Evolutionary conservation across 352 stramenopile genomes (phyloP), one percentile per base, ranked within the genome.

Genomic region (Globisporangium parvum): DNA sequence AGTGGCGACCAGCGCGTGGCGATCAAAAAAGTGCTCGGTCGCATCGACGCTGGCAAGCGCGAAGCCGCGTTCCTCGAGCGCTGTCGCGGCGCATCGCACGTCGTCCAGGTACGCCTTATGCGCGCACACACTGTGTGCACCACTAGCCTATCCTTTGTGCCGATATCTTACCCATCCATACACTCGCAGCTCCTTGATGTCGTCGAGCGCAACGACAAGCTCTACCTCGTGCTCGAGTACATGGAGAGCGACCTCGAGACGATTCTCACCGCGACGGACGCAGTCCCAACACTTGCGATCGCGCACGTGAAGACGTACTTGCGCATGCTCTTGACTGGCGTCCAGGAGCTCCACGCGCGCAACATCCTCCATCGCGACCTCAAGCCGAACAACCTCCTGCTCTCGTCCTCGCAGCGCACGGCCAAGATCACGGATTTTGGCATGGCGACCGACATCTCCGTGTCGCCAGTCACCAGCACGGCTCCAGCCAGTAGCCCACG

Each of bases 341-440:
- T 93, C 20, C 41, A 69, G 21, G 70, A 91, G 59, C 71, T 90
- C 18, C 79, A 91, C 45, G 35, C 51, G 8, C 66, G 71, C 3
- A 56, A 71, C 15, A 81, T 93, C 45, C 44, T 93, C 18, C 83
- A 93, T 51, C 80, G 83, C 23, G 83, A 93, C 47, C 57, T 93
- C 28, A 93, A 93, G 59, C 84, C 84, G 40, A 91, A 91, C 70
- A 91, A 93, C 45, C 51, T 91, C 35, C 60, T 93, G 52, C 61
- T 92, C 42, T 77, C 69, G 12, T 65, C 67, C 41, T 55, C 64
- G 40, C 67, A 71, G 31, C 51, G 63, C 14, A 59, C 68, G 12
- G 77, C 73, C 47, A 93, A 90, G 68, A 80, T 92, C 58, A 78
- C 77, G n/a, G 83, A 93, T 59, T 90, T 93, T 62, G 83, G 83